A percentile compares a stretch with the other conserved stretches of the same genome.
These are phyloP conservation scores for Astrocystis sublimbata DNA, from an alignment of 495 filamentous ascomycete genomes.

Conservation along the genomic window DNA sequence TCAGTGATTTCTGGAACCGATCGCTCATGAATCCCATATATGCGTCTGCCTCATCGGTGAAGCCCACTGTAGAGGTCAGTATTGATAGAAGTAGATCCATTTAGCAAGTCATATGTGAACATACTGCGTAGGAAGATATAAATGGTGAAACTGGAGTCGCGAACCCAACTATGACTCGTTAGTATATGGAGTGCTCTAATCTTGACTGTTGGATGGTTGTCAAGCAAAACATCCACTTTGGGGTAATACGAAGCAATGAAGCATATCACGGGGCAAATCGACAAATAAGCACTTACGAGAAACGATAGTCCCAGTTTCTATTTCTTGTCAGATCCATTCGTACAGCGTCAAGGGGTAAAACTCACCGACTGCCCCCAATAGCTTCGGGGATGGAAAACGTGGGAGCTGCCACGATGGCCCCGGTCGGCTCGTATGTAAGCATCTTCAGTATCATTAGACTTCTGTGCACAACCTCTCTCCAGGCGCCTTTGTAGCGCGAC, in stretches of 20 bases:
- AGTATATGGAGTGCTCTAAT: background rate
- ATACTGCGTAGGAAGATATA: constrained; percentile 66
- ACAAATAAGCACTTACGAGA: constrained; percentile 35
- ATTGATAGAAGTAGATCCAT: background rate
- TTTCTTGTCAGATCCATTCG: constrained; percentile 5
- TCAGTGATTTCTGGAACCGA: constrained; percentile 54
- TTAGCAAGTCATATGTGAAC: background rate
- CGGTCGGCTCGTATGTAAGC: constrained; percentile 62
- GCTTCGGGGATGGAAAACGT: constrained; percentile 71
- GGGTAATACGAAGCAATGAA: too few species aligned
- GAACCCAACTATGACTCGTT: constrained; percentile 53
- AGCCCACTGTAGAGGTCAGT: constrained; percentile 47
- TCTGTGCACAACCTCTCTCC: constrained; percentile 65
- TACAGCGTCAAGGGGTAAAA: background rate
- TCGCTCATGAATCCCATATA: constrained; percentile 76
- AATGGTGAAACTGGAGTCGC: constrained; percentile 72
- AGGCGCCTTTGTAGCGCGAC: constrained; percentile 68
- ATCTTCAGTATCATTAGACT: constrained; percentile 72
- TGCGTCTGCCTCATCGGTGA: constrained; percentile 69
- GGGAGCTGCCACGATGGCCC: constrained; percentile 51
- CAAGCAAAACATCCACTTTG: background rate
- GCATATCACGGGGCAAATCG: too few species aligned
- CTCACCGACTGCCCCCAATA: constrained; percentile 60
- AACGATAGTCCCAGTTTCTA: constrained; percentile 79
- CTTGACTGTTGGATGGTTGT: background rate